Evolutionary conservation across 129 eudicot species (phyloP), one percentile per base, ranked within the genome.

Genomic region (Scalesia atractyloides): DNA sequence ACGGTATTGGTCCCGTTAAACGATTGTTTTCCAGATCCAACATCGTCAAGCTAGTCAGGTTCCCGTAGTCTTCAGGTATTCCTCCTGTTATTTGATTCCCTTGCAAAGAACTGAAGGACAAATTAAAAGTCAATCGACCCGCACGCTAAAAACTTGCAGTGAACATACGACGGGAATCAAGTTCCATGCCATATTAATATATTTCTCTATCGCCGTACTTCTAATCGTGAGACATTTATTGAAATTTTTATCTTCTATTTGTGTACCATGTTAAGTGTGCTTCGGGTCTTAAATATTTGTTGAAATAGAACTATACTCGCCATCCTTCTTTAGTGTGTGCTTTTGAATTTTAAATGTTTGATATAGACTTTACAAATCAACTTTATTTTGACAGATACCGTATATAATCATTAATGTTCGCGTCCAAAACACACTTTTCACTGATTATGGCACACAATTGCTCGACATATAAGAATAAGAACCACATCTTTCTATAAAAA

Each of bases 41-140:
- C 87, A 85, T 88, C 4, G 88, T 86, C 75, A 95, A 69, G 67
- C 88, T 91, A 37, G 91, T 83, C 83, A 95, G 66, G 70, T 91
- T 95, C 24, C 96, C 99, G 72, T 83, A 79, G 71, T 91, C 94
- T 77, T 81, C 84, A 3, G 99, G 99, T 80, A 95, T 90, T 65
- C 70, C 76, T 53, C 99, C 99, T 14, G 83, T 88, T 79, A 95
- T 95, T 72, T 80, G 77, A 77, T 95, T 95, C 70, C 95, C 99
- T 82, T 84, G 91, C 81, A 95, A 57, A 16, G 86, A 66, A 10
- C 99, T 95, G 83, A 77, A 74, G 66, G n/a, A 60, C 11, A 60
- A 30, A 6, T 30, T 2, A 33, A 2, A 56, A 5, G 66, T 60
- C 66, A 26, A 59, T 13, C 14, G 19, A 59, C 18, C 64, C 7